These are phyloP conservation scores for Fragaria nilgerrensis DNA, from an alignment of 306 rosid species.

Conservation along the genomic window DNA sequence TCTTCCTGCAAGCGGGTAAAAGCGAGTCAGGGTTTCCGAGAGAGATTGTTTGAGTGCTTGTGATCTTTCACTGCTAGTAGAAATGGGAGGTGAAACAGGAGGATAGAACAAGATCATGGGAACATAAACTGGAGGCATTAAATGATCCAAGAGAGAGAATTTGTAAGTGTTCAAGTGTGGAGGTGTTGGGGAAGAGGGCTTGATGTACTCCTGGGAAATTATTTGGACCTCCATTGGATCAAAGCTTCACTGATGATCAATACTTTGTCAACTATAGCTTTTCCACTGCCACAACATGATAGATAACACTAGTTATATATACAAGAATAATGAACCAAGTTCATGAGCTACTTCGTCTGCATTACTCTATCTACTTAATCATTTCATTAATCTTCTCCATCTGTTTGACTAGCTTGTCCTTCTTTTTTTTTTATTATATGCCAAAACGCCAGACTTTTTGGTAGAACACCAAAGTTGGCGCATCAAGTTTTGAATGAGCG, in stretches of 20 bases:
- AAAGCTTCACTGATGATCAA: background rate
- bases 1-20: background rate
- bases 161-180: background rate
- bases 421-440: too few relatives aligned
- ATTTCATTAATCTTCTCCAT: background rate
- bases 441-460: too few relatives aligned
- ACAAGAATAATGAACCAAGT: background rate
- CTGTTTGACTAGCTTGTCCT: background rate
- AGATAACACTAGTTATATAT: background rate
- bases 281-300: background rate
- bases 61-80: background rate
- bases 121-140: conserved; percentile 1
- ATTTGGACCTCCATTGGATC: background rate
- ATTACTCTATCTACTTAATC: background rate
- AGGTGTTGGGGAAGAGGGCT: background rate
- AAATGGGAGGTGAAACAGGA: background rate
- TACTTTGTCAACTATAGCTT: background rate
- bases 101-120: background rate
- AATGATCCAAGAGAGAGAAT: background rate
- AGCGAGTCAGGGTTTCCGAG: conserved; percentile 1
- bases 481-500: too few relatives aligned
- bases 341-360: background rate
- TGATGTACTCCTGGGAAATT: background rate
- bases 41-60: background rate
- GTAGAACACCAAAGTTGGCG: too few relatives aligned